A percentile compares a stretch with the other conserved stretches of the same genome.
These are phyloP conservation scores for Talaromyces sp. DNA, from an alignment of 2,329 filamentous ascomycete genomes.

Conservation along the genomic window DNA sequence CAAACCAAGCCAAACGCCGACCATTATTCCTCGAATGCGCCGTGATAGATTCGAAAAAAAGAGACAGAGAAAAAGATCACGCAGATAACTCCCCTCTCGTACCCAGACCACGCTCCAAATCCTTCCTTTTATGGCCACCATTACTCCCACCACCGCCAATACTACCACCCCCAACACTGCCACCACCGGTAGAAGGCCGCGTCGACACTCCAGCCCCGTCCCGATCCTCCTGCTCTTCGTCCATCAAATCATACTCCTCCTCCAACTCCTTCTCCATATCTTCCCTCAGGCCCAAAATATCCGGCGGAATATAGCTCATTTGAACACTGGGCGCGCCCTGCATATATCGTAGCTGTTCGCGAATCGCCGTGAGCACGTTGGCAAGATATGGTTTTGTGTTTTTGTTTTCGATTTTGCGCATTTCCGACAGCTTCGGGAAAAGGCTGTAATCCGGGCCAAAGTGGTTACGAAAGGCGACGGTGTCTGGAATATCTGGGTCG, in stretches of 20 bases:
- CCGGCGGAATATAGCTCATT: constrained; percentile 73
- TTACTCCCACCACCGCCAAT: constrained; percentile 1
- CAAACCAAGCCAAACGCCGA: background rate
- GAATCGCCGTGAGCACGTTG: constrained; percentile 71
- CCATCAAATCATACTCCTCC: constrained; percentile 35
- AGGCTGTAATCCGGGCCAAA: constrained; percentile 85
- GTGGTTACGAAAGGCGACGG: constrained; percentile 81
- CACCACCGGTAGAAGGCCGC: background rate
- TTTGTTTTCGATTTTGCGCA: constrained; percentile 64
- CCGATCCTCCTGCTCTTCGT: constrained; percentile 37
- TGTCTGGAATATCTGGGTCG: constrained; percentile 66
- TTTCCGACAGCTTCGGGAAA: constrained; percentile 80
- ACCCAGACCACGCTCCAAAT: constrained; percentile 31
- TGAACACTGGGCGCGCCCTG: constrained; percentile 82
- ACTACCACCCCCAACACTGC: background rate
- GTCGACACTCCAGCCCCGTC: constrained; percentile 23
- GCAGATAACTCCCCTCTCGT: constrained; percentile 33
- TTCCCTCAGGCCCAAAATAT: constrained; percentile 56
- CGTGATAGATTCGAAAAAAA: background rate
- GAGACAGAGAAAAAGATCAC: constrained; percentile 14
- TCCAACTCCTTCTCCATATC: constrained; percentile 45
- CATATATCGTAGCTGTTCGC: constrained; percentile 82
- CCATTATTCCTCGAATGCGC: background rate
- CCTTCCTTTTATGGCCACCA: constrained; percentile 22
- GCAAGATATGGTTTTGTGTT: constrained; percentile 73